Conservation (phyloP, 163 green algal species). For the Picocystis sp. region DNA sequence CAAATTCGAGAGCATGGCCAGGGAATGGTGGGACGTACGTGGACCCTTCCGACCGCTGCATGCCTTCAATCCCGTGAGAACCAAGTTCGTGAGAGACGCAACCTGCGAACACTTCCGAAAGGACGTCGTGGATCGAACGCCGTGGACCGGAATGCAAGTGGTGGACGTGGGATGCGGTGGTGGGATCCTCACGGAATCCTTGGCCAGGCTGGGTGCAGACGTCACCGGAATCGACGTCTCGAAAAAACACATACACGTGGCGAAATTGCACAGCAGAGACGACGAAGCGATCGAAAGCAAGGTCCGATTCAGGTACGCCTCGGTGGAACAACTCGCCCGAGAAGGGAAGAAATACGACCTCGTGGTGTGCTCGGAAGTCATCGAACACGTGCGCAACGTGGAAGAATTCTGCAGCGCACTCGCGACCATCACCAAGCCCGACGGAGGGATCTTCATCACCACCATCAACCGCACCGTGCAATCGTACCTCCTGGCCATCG, state of each 20-base stretch:
- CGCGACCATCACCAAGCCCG: slow-evolving; percentile 5
- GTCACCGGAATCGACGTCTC: slow-evolving; percentile 72
- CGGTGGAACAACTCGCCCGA: slow-evolving; percentile 29
- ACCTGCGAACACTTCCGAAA: slow-evolving; percentile 22
- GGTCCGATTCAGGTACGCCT: slow-evolving; percentile 24
- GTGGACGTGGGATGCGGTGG: slow-evolving; percentile 88
- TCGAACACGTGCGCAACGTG: slow-evolving; percentile 71
- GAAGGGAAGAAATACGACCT: slow-evolving; percentile 13
- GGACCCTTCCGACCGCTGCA: slow-evolving; percentile 69
- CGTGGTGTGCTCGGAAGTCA: slow-evolving; percentile 49
- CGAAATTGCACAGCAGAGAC: slow-evolving; percentile 32
- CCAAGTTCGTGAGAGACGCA: slow-evolving; percentile 45
- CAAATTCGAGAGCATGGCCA: slow-evolving; percentile 61
- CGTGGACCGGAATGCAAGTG: slow-evolving; percentile 11
- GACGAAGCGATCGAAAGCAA: slow-evolving; percentile 32
- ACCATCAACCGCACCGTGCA: slow-evolving; percentile 77
- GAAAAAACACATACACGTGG: slow-evolving; percentile 37
- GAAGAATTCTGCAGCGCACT: slow-evolving; percentile 4
- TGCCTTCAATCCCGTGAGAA: slow-evolving; percentile 56
- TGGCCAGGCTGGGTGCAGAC: slow-evolving; percentile 51
- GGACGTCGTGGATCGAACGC: too few species aligned
- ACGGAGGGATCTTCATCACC: slow-evolving; percentile 58
- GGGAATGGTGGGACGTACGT: slow-evolving; percentile 61
- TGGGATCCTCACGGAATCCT: slow-evolving; percentile 62
- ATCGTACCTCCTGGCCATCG: slow-evolving; percentile 64